Base-by-base conservation (phyloP, 2,329 filamentous ascomycete genomes). In the Fusarium ramigenum region DNA sequence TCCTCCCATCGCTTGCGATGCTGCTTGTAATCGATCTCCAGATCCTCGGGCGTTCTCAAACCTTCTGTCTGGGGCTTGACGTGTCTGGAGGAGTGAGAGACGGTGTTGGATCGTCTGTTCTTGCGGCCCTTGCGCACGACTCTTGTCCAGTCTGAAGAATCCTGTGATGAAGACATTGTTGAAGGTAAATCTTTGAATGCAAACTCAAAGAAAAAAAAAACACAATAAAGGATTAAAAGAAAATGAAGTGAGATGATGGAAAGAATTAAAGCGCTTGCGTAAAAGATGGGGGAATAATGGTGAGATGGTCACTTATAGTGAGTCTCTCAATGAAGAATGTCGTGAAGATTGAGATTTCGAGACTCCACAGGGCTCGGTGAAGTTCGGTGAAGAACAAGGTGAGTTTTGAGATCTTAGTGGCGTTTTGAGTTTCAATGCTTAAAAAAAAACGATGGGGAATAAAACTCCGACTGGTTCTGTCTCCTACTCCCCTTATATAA, bases 1-100 rank as follows among this genome's bases (percentile, higher is more conserved):
- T 72, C 52, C 40, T 77, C 74, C 78, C 79, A 83, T n/a, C 77
- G 74, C 34, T 69, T 15, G 23, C 77, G 75, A 49, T 80, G 60
- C 9, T 58, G 66, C 44, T 60, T 66, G 66, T 82, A 81, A 46
- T 82, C 80, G 52, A 71, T 63, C 32, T 74, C 69, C 30, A 83
- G 78, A 15, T 80, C 80, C 56, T 28, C 43, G 1, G 56, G 56
- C 4, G 21, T 16, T 10, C 23, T n/a, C 4, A 58, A 16, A 14
- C 43, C n/a, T n/a, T 36, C 34, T 5, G 23, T 36, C 42, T 21
- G 30, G 10, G 56, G 56, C 15, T 36, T 36, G 1, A 7, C 19
- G 7, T 28, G 23, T 19, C 19, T 25, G 4, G 42, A 50, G 7
- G 54, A 28, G 8, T 42, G 34, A 60, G 42, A 40, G 32, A 44